Evolutionary conservation across 148 eudicot genomes (phyloP), one percentile per base, ranked within the genome.

Genomic region (Selenicereus undatus): DNA sequence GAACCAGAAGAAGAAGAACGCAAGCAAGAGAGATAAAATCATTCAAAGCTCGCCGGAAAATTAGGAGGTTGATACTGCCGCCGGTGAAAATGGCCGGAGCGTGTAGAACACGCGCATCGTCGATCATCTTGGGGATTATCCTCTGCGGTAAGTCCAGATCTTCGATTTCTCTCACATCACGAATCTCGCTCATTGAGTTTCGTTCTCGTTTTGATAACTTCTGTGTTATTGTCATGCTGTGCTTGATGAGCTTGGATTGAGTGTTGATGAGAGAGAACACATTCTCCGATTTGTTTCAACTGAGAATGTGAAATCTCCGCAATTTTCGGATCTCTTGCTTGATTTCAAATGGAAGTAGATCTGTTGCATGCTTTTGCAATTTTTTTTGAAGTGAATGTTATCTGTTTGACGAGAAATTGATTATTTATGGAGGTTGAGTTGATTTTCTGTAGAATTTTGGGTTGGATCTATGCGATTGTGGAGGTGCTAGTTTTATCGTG

Each of bases 91-190:
- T 88, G 92, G 89, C 77, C 64, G 86, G 83, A 64, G 88, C 91
- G 85, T 84, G 84, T 82, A 86, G 84, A 64, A 22, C 84, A 75
- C 87, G 89, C 87, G 82, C 84, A 10, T 90, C 92, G 30, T 80
- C 79, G 76, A 66, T 83, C 52, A 84, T 86, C 3, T 76, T 87
- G 0, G 97, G 78, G 52, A 83, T 90, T 85, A 74, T 92, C 26
- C 68, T 92, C 24, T 81, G 83, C 75, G 97, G 97, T 92, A 70
- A 86, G 85, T 52, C 48, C 24, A 48, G 78, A 83, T 81, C 80
- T 64, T 30, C 42, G 76, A 18, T 42, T 24, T 76, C 52, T 48
- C 12, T 48, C 68, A 62, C 27, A 39, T 39, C 22, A 27, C 0
- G 71, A 66, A 66, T 5, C 68, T 62, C 71, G 2, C 35, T 32